Base-by-base conservation (phyloP, 331 rosid species). In the Arachis monticola region DNA sequence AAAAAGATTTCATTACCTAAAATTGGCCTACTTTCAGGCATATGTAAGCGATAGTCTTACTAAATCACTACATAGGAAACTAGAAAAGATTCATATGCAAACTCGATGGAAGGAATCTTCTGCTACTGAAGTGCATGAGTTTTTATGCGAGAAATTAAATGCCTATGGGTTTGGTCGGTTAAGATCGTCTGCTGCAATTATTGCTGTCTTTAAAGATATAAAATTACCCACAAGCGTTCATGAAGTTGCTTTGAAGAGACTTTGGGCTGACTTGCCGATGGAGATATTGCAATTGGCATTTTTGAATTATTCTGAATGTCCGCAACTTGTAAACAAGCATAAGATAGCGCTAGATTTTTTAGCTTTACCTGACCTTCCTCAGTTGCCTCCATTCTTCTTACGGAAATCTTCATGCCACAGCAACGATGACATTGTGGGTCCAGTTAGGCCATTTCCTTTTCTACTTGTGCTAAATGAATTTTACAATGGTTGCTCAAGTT, bases 201-300 rank as follows among this genome's bases (percentile, higher is more conserved):
- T 72, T 77, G 70, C 73, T 69, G 79, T 82, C 59, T 92, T 88
- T 62, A 67, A 84, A 60, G 90, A 90, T 79, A 70, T 88, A 58
- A 87, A 83, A 74, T 69, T 56, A 85, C 91, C 91, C 1, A 14
- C 86, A 73, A 90, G 81, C 79, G 57, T 90, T 48, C 86, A 87
- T 42, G 96, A 90, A 69, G 86, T 87, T 80, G 83, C 89, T 77
- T 74, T 87, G 63, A 90, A 73, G 78, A 81, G 84, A 67, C 69
- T 87, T 83, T 92, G 98, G 98, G 69, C 93, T 14, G 86, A 82
- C 73, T 80, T 92, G 64, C 96, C 95, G 14, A 61, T 87, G 57
- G 91, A 87, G 66, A 79, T 92, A 31, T 69, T 80, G 57, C 95
- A 88, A 56, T 74, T 84, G 64, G 88, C 92, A 6, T 90, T 82